Evolutionary conservation across 306 rosid species (phyloP), one percentile per base, ranked within the genome.

Genomic region (Pueraria montana): DNA sequence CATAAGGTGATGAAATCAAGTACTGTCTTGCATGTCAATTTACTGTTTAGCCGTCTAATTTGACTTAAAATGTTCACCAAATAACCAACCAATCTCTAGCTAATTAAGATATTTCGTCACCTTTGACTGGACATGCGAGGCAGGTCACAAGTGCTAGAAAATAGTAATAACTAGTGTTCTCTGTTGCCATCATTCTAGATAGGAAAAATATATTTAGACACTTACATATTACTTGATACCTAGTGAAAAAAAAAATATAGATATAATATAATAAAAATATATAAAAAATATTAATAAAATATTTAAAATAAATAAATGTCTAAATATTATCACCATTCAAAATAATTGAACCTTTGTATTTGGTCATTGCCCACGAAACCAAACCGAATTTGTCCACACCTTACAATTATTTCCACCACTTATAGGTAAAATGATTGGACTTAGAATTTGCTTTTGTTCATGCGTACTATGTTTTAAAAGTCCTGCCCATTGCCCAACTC

Each of bases 41-140:
- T 53, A 50, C 50, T 24, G 2, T 45, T 59, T 34, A 78, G 86
- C 84, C 86, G 16, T 68, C 84, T 59, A 59, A 58, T 20, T 83
- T 83, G 82, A 82, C 78, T 48, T 14, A 30, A 38, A 82, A 55
- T 52, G n/a, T 74, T 24, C 23, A 61, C 40, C 43, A 64, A 64
- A 34, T 64, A 66, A 66, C 26, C 64, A 76, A 55, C 38, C 58
- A 53, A 43, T 65, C 30, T 43, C 21, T 38, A 10, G 55, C 24
- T 38, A 38, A 38, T 55, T 8, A 71, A 81, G 71, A 78, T 61
- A 34, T 65, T 73, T 81, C 56, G 52, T 2, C 4, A 17, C 16
- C 24, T 62, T 24, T 18, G 69, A 11, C 3, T 36, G 13, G 13
- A 58, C 56, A 2, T 17, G 42, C 20, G 76, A 52, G 59, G 66